phyloP scores from a whole-genome alignment of 2,329 filamentous ascomycete species.

The Blastomyces percursus region DNA sequence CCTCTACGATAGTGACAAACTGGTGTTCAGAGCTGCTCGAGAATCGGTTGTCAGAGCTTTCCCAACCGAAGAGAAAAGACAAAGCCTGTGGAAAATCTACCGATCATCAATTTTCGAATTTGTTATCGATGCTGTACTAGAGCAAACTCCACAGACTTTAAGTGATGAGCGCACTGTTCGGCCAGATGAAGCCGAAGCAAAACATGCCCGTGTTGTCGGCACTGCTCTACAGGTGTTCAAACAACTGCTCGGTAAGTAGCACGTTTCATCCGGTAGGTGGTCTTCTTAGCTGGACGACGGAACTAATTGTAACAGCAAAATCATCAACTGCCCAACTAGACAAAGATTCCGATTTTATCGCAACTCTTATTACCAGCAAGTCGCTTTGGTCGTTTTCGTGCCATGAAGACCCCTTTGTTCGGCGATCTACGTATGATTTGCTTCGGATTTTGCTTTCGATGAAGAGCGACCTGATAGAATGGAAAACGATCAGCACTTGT shows the following conservation, averaged over 20 bases:
- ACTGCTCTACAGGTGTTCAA: constrained; percentile 47
- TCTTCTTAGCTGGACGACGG: background rate
- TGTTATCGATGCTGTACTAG: constrained; percentile 61
- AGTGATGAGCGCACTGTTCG: constrained; percentile 83
- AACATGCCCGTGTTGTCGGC: constrained; percentile 69
- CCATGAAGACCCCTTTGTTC: constrained; percentile 47
- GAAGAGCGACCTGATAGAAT: constrained; percentile 42
- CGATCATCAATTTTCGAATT: constrained; percentile 72
- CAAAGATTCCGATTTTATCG: constrained; percentile 52
- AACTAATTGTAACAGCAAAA: constrained; percentile 20
- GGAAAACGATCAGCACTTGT: constrained; percentile 55
- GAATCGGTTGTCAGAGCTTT: constrained; percentile 69
- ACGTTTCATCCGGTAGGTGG: background rate
- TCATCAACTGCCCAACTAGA: constrained; percentile 41
- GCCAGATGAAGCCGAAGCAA: constrained; percentile 71
- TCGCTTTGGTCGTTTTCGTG: constrained; percentile 50
- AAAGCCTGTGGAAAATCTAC: constrained; percentile 68
- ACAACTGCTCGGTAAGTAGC: constrained; percentile 39
- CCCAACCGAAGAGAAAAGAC: constrained; percentile 65
- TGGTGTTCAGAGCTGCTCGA: constrained; percentile 62
- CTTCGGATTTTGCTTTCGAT: constrained; percentile 42
- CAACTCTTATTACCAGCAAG: constrained; percentile 53
- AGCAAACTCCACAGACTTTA: constrained; percentile 68
- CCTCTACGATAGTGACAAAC: constrained; percentile 72
- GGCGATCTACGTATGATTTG: constrained; percentile 48